phyloP scores from a whole-genome alignment of 1,139 yeast species.

The Arxiozyma slooffiae region DNA sequence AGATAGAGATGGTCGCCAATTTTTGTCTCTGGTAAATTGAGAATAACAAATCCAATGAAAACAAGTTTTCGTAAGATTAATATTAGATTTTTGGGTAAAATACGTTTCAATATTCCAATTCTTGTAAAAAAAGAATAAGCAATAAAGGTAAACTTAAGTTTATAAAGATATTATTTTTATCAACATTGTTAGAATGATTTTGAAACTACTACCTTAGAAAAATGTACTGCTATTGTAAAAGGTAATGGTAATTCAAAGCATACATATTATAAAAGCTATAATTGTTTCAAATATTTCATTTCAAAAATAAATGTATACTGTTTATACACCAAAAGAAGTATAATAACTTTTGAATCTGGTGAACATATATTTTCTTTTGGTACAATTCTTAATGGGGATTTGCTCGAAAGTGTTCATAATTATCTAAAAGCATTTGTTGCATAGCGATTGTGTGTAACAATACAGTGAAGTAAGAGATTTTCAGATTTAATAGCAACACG shows the following conservation, averaged over 20 bases:
- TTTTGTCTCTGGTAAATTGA: conserved; percentile 65
- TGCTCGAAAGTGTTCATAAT: conserved; percentile 86
- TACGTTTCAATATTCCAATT: conserved; percentile 1
- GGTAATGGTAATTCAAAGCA: not conserved
- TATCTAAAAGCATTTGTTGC: conserved; percentile 77
- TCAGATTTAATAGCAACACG: conserved; percentile 56
- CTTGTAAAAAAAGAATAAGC: not conserved
- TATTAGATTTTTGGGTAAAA: conserved; percentile 54
- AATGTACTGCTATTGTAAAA: not conserved
- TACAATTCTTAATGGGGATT: conserved; percentile 71
- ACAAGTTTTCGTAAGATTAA: conserved; percentile 53
- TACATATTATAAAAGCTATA: not conserved
- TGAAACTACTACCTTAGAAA: conserved; percentile 22
- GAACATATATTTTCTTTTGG: conserved; percentile 88
- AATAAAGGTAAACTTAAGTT: conserved; percentile 32
- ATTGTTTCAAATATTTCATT: conserved; percentile 6
- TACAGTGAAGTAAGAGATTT: conserved; percentile 66
- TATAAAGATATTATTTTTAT: conserved; percentile 49
- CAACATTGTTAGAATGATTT: conserved; percentile 32
- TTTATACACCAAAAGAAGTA: not conserved
- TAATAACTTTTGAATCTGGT: conserved; percentile 44
- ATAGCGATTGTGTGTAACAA: conserved; percentile 66
- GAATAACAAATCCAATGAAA: conserved; percentile 67
- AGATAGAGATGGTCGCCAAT: conserved; percentile 71
- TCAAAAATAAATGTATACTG: conserved; percentile 28